These are phyloP conservation scores for Colletotrichum higginsianum DNA, from an alignment of 2,329 filamentous ascomycete species.

Conservation along the genomic window DNA sequence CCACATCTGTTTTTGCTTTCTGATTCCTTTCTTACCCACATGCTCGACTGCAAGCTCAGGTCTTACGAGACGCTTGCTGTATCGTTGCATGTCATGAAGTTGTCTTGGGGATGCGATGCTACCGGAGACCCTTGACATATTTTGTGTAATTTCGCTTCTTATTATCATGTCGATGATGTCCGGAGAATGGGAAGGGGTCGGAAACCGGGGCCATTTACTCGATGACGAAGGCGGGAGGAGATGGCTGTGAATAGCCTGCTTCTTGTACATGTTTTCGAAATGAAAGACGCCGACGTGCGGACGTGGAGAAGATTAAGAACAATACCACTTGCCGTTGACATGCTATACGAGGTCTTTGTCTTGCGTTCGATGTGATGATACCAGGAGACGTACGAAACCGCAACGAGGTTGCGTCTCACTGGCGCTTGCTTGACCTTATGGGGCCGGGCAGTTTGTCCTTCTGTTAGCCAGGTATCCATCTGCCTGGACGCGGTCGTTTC, in stretches of 20 bases:
- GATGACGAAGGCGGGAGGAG: not conserved
- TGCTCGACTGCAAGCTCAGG: conserved; percentile 1
- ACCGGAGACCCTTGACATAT: conserved; percentile 7
- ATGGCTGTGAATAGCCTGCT: conserved; percentile 22
- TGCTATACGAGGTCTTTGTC: not conserved
- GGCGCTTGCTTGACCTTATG: not conserved
- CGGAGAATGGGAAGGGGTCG: conserved; percentile 22
- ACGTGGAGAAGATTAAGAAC: conserved; percentile 13
- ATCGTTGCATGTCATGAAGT: conserved; percentile 10
- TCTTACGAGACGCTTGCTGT: conserved; percentile 23
- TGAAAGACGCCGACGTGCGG: conserved; percentile 12
- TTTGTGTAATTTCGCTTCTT: conserved; percentile 29
- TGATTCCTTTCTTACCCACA: conserved; percentile 18
- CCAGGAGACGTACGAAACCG: not conserved
- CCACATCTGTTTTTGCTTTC: conserved; percentile 38
- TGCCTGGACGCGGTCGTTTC: not conserved
- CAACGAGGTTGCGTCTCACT: not conserved
- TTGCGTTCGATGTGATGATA: not conserved
- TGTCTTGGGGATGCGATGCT: conserved; percentile 14
- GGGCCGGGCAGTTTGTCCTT: too few species aligned
- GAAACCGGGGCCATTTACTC: conserved; percentile 18
- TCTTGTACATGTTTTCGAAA: conserved; percentile 36
- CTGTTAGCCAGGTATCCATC: not conserved
- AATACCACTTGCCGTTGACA: conserved; percentile 34
- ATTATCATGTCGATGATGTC: conserved; percentile 37